phyloP scores from a whole-genome alignment of 139 green algal genomes.

The Medakamo hakoo region DNA sequence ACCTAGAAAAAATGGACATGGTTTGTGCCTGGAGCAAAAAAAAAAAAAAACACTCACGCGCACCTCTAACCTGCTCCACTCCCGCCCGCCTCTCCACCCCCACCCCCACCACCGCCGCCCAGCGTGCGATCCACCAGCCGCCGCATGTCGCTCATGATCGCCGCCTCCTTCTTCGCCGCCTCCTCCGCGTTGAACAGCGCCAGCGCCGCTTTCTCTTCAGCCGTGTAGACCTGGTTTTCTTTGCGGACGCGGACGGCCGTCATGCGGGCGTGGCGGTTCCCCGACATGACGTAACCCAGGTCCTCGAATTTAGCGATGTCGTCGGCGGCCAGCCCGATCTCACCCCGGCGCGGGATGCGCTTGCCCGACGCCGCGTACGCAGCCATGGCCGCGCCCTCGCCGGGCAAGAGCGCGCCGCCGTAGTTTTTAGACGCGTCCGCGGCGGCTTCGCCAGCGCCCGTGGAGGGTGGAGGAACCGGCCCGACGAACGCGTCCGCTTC shows the following conservation, averaged over 20 bases:
- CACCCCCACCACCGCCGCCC: constrained; percentile 11
- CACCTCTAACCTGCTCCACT: not conserved
- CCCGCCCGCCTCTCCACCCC: constrained; percentile 5
- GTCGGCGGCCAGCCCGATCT: constrained; percentile 74
- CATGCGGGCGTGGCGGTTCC: constrained; percentile 85
- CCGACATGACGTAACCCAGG: constrained; percentile 93
- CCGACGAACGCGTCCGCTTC: constrained; percentile 41
- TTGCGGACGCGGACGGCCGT: constrained; percentile 91
- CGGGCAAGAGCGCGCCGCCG: constrained; percentile 42
- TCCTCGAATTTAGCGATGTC: constrained; percentile 83
- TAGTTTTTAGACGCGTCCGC: too few species aligned
- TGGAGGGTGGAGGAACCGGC: constrained; percentile 25
- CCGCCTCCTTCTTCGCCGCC: constrained; percentile 80
- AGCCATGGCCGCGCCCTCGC: constrained; percentile 69
- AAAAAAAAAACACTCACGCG: not conserved
- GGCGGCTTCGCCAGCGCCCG: not conserved
- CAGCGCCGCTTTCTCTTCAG: constrained; percentile 93
- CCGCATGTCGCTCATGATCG: constrained; percentile 77
- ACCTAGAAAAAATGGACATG: not conserved
- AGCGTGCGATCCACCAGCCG: constrained; percentile 52
- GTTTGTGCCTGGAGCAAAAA: not conserved
- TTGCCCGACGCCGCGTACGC: constrained; percentile 80
- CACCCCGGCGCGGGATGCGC: constrained; percentile 87
- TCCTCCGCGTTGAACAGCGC: constrained; percentile 98
- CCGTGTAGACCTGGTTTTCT: constrained; percentile 87